Base-by-base conservation (phyloP, 176 grass and related monocot species). In the Triticum turgidum region DNA sequence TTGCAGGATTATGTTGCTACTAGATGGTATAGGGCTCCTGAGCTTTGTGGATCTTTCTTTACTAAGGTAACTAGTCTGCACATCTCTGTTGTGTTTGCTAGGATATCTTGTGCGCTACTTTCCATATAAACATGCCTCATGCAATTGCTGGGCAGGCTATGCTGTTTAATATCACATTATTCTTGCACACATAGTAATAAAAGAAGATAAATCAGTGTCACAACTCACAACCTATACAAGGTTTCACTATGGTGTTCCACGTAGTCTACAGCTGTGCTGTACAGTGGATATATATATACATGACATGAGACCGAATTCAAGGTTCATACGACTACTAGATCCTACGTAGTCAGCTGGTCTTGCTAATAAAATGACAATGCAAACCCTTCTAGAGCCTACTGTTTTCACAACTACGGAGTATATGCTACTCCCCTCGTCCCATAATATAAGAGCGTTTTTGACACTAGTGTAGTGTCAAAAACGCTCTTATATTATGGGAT, bases 11-110 rank as follows among this genome's bases (percentile, higher is more conserved):
- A 98, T 83, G 96, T 98, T 80, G 96, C 96, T 84, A 98, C 96
- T 76, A 98, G 96, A 88, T 98, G 96, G 96, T 98, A 98, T 61
- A 96, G 96, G 79, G 96, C 96, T 61, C 96, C 96, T 83, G 96
- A 98, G 84, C 68, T 98, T 41, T 98, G 96, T 52, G 96, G 96
- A 66, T 98, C 96, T 80, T 98, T 98, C 88, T 98, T 98, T 87
- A 88, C 93, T 58, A 98, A 98, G 96, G 96, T 96, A 86, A 80
- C 80, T 79, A 83, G 61, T 82, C 25, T 52, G 69, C 84, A 72
- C 34, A 73, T 77, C 34, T 88, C 37, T 49, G 21, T 17, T 62
- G 79, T 81, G 65, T 79, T 82, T 86, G n/a, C 54, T 65, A 44
- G 7, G 59, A 42, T 80, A 62, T 34, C 70, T 52, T 29, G 58